Base-by-base conservation (phyloP, 2,329 filamentous ascomycete genomes). In the Ascochyta lentis region DNA sequence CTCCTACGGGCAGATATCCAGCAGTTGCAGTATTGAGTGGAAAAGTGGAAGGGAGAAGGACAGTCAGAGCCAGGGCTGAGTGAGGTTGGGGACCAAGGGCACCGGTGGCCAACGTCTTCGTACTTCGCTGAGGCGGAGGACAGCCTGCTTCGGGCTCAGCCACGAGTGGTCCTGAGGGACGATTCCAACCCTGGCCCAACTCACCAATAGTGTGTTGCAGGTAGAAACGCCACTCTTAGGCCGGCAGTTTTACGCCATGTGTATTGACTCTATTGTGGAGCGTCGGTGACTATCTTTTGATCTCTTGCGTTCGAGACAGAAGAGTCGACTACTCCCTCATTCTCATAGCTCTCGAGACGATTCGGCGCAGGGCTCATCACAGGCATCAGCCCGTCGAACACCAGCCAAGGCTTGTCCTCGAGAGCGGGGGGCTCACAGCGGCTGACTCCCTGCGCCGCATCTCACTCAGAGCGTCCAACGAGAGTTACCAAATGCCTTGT, bases 121-220 rank as follows among this genome's bases (percentile, higher is more conserved):
- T 57, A 57, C 47, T 46, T 56, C 48, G 54, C 54, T 57, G 54
- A 46, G 54, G 54, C 54, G 54, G 54, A 57, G 49, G 54, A 45
- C 45, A 53, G 41, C 49, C 54, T 57, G 49, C 34, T 57, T 49
- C 35, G 45, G 54, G 49, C 54, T 57, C 54, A 57, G 54, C 49
- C 54, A 57, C 54, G 37, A 29, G 53, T 37, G 9, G 48, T 48
- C 42, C 31, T 40, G 38, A 33, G 39, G 44, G 54, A 52, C 45
- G 31, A 49, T 9, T 53, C 45, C 40, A 57, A 52, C 49, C 54
- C 49, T 52, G 39, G 42, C 54, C 24, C 8, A 44, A 19, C 49
- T 38, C 37, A 42, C 53, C 53, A 51, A 56, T 56, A 12, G 33
- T 12, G 31, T 46, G 19, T n/a, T 16, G 37, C 47, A 56, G 43